These are phyloP conservation scores for Crithidia bombi DNA, from an alignment of 208 protist genomes.

Conservation along the genomic window DNA sequence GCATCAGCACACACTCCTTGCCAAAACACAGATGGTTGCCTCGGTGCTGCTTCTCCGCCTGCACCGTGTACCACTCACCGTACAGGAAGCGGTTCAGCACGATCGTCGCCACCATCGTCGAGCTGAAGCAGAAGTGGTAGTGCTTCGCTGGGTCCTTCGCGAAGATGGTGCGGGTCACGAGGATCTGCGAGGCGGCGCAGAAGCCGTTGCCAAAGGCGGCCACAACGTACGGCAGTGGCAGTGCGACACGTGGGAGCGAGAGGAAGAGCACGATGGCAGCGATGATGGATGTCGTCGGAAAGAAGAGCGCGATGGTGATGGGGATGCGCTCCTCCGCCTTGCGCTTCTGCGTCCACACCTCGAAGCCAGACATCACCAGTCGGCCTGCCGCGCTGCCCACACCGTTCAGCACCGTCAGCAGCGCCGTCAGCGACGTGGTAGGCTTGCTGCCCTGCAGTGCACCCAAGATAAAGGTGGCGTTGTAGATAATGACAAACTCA, in stretches of 20 bases:
- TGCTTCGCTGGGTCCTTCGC: slow-evolving; percentile 73
- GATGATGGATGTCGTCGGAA: slow-evolving; percentile 51
- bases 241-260: slow-evolving; percentile 32
- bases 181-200: slow-evolving; percentile 39
- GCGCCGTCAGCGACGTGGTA: slow-evolving; percentile 42
- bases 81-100: slow-evolving; percentile 73
- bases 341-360: slow-evolving; percentile 50
- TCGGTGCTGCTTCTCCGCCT: slow-evolving; percentile 44
- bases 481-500: slow-evolving; percentile 73
- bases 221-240: slow-evolving; percentile 46
- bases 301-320: slow-evolving; percentile 61
- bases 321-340: slow-evolving; percentile 66
- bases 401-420: slow-evolving; percentile 71
- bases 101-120: slow-evolving; percentile 38
- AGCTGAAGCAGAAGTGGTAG: slow-evolving; percentile 64
- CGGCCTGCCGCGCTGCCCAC: slow-evolving; percentile 63
- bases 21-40: slow-evolving; percentile 36
- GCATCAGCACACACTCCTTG: slow-evolving; percentile 53
- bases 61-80: slow-evolving; percentile 63
- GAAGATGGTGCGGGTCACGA: slow-evolving; percentile 71
- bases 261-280: slow-evolving; percentile 59
- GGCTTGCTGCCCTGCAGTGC: slow-evolving; percentile 37
- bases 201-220: slow-evolving; percentile 73
- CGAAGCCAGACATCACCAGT: slow-evolving; percentile 58
- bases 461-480: slow-evolving; percentile 51